Evolutionary conservation across 2,329 filamentous ascomycete species (phyloP).

Genomic region (Hymenoscyphus occultus): DNA sequence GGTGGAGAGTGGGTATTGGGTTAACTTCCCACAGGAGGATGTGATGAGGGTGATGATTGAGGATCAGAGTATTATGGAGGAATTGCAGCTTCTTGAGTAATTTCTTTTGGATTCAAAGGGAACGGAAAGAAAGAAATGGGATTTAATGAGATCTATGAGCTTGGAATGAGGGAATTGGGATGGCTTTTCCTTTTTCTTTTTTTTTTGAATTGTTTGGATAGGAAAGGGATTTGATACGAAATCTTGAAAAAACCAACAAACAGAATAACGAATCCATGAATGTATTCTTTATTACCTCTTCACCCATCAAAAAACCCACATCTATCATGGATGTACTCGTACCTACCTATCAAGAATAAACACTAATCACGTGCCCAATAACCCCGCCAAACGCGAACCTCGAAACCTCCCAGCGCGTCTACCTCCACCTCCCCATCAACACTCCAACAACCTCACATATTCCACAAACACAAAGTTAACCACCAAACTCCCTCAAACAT

Average conservation of each 20-base stretch:
- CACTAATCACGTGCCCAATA: neutral
- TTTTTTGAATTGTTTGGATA: neutral
- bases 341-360: neutral
- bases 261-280: neutral
- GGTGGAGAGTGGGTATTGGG: constrained; percentile 32
- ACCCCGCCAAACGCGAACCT: neutral
- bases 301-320: neutral
- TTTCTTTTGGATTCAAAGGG: neutral
- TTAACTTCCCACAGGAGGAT: constrained; percentile 31
- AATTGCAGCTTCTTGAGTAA: constrained; percentile 29
- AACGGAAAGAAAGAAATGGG: neutral
- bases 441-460: neutral
- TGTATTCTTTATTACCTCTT: neutral
- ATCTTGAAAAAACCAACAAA: neutral
- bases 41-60: constrained; percentile 34
- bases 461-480: neutral
- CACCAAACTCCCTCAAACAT: neutral
- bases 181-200: neutral
- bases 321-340: neutral
- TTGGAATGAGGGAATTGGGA: neutral
- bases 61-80: constrained; percentile 35
- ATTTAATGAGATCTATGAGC: neutral
- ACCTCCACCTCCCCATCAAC: neutral
- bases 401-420: neutral
- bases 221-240: neutral